Conservation (phyloP, 2,329 filamentous ascomycete genomes). For the Coccinonectria pachysandricola region DNA sequence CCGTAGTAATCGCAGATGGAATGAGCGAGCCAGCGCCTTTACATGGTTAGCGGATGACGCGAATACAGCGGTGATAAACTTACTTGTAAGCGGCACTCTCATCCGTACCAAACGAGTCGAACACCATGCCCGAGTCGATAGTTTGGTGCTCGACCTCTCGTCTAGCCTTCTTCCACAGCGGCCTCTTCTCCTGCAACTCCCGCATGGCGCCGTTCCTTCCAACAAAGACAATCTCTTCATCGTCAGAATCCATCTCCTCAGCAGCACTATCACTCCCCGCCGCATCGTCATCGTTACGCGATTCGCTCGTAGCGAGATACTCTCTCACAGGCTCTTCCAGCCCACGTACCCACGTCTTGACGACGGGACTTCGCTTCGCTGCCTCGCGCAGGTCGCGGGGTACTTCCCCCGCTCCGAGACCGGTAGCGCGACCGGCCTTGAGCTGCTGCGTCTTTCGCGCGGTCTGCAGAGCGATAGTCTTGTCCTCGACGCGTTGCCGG, state of each 20-base stretch:
- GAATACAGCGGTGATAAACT: conserved; percentile 25
- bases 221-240: conserved; percentile 89
- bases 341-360: conserved; percentile 69
- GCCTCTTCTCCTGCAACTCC: conserved; percentile 24
- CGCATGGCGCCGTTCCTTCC: conserved; percentile 55
- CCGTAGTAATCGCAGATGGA: conserved; percentile 90
- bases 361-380: conserved; percentile 69
- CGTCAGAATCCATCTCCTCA: conserved; percentile 39
- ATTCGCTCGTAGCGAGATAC: conserved; percentile 45
- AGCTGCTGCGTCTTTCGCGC: conserved; percentile 38
- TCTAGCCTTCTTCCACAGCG: conserved; percentile 37
- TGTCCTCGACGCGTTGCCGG: conserved; percentile 40
- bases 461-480: conserved; percentile 28
- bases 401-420: conserved; percentile 45
- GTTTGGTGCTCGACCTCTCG: conserved; percentile 49
- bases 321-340: conserved; percentile 75
- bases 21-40: conserved; percentile 82
- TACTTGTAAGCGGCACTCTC: conserved; percentile 74
- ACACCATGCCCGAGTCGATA: conserved; percentile 56
- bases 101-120: conserved; percentile 69
- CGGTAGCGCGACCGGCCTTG: conserved; percentile 30
- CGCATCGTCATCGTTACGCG: conserved; percentile 4
- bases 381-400: conserved; percentile 71
- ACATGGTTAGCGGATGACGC: no score
- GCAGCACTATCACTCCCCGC: conserved; percentile 21